A percentile compares a stretch with the other conserved stretches of the same genome.
These are phyloP conservation scores for Plasmodium falciparum DNA, from an alignment of 169 alveolate genomes.

Conservation along the genomic window DNA sequence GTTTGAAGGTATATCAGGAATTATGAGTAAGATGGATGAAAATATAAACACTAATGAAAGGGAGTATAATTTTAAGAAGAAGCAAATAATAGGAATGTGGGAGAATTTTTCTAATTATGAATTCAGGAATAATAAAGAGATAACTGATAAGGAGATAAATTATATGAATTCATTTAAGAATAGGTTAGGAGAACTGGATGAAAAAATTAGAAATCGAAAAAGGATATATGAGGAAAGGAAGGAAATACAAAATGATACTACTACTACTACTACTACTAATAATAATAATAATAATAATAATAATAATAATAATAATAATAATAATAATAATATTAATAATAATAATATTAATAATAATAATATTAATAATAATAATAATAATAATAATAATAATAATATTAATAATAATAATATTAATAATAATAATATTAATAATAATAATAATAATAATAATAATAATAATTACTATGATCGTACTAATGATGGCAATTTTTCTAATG, in stretches of 20 bases:
- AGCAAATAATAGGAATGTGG: not conserved
- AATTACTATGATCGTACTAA: no score
- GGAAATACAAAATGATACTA: not conserved
- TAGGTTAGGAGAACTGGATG: conserved; percentile 5
- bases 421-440: no score
- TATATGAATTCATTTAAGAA: not conserved
- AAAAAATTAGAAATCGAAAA: conserved; percentile 8
- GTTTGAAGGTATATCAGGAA: not conserved
- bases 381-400: no score
- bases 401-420: no score
- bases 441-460: no score
- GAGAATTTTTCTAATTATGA: not conserved
- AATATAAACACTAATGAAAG: not conserved
- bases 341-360: no score
- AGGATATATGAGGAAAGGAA: not conserved
- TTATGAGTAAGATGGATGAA: not conserved
- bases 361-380: no score
- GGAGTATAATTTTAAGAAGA: not conserved
- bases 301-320: no score
- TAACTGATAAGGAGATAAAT: not conserved
- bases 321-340: no score
- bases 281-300: no score
- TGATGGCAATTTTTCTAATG: not conserved
- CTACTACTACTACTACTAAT: no score
- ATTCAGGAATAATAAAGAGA: not conserved